phyloP scores from a whole-genome alignment of 441 rosid genomes.

The Arabidopsis lyrata region DNA sequence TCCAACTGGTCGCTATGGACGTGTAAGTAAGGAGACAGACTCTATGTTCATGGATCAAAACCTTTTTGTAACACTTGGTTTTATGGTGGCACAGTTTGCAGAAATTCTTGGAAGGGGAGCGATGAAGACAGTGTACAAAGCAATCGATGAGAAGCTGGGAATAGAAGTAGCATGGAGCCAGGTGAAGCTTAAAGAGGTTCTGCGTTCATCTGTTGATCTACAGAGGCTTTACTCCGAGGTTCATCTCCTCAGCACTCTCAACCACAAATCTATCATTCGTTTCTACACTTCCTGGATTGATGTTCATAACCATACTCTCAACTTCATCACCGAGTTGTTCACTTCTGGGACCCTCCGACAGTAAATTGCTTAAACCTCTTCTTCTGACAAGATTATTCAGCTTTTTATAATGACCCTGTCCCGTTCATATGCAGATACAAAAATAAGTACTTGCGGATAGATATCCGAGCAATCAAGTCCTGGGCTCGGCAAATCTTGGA shows the following conservation, averaged over 20 bases:
- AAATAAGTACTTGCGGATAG: slow-evolving; percentile 59
- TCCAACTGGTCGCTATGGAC: slow-evolving; percentile 79
- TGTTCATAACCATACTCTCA: slow-evolving; percentile 60
- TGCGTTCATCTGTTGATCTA: slow-evolving; percentile 70
- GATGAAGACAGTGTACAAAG: slow-evolving; percentile 73
- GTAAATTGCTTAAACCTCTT: slow-evolving; percentile 47
- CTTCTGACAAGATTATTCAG: slow-evolving; percentile 8
- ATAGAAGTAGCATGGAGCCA: slow-evolving; percentile 85
- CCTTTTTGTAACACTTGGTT: slow-evolving; percentile 24
- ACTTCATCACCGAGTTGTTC: slow-evolving; percentile 79
- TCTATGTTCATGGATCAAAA: slow-evolving; percentile 26
- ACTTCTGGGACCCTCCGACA: slow-evolving; percentile 78
- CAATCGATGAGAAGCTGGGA: slow-evolving; percentile 67
- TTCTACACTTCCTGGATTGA: slow-evolving; percentile 76
- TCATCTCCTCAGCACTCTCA: slow-evolving; percentile 72
- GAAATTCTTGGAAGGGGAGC: slow-evolving; percentile 77
- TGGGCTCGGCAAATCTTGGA: slow-evolving; percentile 77
- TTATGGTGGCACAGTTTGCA: slow-evolving; percentile 48
- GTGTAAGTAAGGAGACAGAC: slow-evolving; percentile 57
- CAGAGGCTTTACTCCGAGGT: slow-evolving; percentile 77
- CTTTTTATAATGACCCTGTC: slow-evolving; percentile 27
- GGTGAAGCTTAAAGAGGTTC: slow-evolving; percentile 61
- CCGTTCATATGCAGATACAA: slow-evolving; percentile 54
- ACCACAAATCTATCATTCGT: slow-evolving; percentile 67
- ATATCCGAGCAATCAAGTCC: slow-evolving; percentile 68